Evolutionary conservation across 73 alveolate genomes (phyloP), one percentile per base, ranked within the genome.

Genomic region (Tetrahymena thermophila): DNA sequence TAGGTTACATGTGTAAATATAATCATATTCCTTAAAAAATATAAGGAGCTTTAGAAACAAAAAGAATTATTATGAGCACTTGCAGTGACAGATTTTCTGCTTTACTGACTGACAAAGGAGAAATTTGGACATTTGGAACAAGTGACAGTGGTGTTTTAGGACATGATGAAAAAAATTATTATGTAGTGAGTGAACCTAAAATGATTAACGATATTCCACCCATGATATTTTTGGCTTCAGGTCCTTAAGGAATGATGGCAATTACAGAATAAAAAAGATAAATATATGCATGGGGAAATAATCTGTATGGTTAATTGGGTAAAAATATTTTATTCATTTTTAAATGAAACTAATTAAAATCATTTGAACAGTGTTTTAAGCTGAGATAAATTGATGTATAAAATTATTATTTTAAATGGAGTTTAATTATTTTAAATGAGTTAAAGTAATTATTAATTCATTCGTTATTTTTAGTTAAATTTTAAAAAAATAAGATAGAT

Each of bases 61-160:
- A 95, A 50, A 93, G 83, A 19, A 85, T 95, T 16, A 21, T 89
- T 35, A 85, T 85, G 95, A 50, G 95, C 21, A 42, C 94, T 19
- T 71, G 95, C 28, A 94, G 97, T n/a, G 97, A 95, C 31, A 95
- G 55, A 38, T 95, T 95, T 43, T 95, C 97, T 50, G 95, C 95
- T 34, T 40, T 95, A 28, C 56, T 95, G 2, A 95, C 97, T 0
- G 95, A 85, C n/a, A 84, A 95, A 44, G 97, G 97, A 7, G 97
- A 95, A 55, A 71, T 95, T 34, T 95, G 97, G 97, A 89, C 95
- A 21, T 95, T 95, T 56, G 97, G 97, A 35, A 95, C 97, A 13
- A 50, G 94, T 71, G 97, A 95, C 93, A 56, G 56, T 89, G 97
- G 97, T 35, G 97, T 95, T 14, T 58, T 95, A 34, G 97, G 97